Percentiles rank a stretch among this genome's conserved stretches.
phyloP scores from a whole-genome alignment of 805 yeast genomes.

The Pichia nakasei region DNA sequence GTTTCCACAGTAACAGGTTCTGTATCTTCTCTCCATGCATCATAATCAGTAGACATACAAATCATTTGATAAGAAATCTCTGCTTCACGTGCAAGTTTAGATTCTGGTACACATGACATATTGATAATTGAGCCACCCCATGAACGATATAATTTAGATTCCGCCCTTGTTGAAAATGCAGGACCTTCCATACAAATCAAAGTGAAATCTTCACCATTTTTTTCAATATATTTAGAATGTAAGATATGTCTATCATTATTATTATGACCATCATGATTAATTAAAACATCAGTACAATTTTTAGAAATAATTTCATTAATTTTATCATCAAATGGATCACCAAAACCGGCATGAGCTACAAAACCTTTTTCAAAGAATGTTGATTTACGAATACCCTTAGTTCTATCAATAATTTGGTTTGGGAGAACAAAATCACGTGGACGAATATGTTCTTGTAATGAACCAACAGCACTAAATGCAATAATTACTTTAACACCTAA shows the following conservation, averaged over 20 bases:
- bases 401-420: constrained; percentile 91
- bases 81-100: constrained; percentile 94
- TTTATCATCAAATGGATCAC: constrained; percentile 86
- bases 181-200: constrained; percentile 99
- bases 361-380: constrained; percentile 88
- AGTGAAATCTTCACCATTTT: constrained; percentile 53
- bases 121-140: constrained; percentile 95
- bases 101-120: constrained; percentile 97
- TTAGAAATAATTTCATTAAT: constrained; percentile 60
- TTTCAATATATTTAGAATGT: constrained; percentile 57
- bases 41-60: constrained; percentile 98
- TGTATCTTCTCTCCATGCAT: constrained; percentile 93
- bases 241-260: constrained; percentile 22
- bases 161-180: constrained; percentile 94
- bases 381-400: constrained; percentile 87
- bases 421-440: constrained; percentile 98
- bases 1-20: constrained; percentile 98
- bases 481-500: constrained; percentile 81
- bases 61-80: constrained; percentile 96
- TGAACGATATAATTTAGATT: constrained; percentile 72
- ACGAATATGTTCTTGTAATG: constrained; percentile 75
- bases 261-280: constrained; percentile 39
- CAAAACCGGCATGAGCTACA: constrained; percentile 96
- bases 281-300: constrained; percentile 42
- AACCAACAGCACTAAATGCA: constrained; percentile 95